Conservation (phyloP, 169 alveolate genomes). For the Besnoitia besnoiti region DNA sequence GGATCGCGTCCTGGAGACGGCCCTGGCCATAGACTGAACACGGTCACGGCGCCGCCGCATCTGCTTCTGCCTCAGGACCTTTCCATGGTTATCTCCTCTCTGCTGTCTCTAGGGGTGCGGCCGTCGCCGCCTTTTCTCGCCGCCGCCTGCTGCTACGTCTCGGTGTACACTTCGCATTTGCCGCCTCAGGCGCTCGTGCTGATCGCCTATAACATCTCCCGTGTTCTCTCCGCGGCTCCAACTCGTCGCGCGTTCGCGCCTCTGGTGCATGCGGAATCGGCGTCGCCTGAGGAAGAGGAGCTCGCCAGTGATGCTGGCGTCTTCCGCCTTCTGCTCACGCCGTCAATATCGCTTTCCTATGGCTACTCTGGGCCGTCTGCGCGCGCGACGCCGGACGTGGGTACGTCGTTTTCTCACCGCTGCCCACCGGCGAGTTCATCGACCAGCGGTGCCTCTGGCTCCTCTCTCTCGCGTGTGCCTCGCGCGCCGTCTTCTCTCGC, state of each 20-base stretch:
- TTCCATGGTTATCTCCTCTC: slow-evolving; percentile 9
- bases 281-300: not conserved
- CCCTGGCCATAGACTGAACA: not conserved
- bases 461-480: not conserved
- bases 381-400: too few species aligned
- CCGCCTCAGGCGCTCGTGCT: slow-evolving; percentile 3
- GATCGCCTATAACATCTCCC: not conserved
- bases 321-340: not conserved
- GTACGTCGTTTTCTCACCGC: not conserved
- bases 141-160: slow-evolving; percentile 28
- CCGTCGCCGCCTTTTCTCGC: slow-evolving; percentile 1
- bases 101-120: not conserved
- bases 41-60: slow-evolving; percentile 20
- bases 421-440: not conserved
- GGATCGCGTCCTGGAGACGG: too few species aligned
- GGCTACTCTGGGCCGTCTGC: not conserved
- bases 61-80: slow-evolving; percentile 22
- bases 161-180: not conserved
- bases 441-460: not conserved
- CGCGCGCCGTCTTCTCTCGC: not conserved
- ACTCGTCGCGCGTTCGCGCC: not conserved
- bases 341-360: not conserved
- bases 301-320: not conserved
- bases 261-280: not conserved
- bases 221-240: not conserved